Evolutionary conservation across 2,329 filamentous ascomycete genomes (phyloP).

Genomic region (Spiromastix sp.): DNA sequence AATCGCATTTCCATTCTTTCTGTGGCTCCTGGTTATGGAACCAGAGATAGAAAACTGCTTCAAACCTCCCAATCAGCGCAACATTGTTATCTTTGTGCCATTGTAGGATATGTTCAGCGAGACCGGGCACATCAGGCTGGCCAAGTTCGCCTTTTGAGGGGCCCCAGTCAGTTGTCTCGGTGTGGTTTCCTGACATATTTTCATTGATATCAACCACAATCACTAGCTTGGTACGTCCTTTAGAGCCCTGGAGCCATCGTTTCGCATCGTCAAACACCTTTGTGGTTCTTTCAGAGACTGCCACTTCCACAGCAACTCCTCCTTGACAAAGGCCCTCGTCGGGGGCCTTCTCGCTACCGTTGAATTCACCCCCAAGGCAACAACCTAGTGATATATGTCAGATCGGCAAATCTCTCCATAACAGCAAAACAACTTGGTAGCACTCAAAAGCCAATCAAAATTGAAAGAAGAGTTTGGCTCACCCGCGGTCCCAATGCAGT

Average conservation of each 20-base stretch:
- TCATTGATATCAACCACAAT: neutral
- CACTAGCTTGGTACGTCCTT: neutral
- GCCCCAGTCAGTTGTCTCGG: neutral
- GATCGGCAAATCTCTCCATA: no score
- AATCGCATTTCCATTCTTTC: neutral
- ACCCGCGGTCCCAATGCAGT: neutral
- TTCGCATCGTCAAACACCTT: constrained; percentile 1
- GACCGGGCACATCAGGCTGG: neutral
- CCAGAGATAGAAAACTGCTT: neutral
- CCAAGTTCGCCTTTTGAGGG: neutral
- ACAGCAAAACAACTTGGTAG: no score
- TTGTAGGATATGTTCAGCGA: constrained; percentile 1
- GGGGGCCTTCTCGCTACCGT: neutral
- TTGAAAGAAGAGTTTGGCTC: neutral
- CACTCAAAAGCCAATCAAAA: neutral
- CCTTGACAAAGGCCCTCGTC: neutral
- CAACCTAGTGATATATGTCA: neutral
- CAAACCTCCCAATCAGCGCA: neutral
- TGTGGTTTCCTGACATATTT: neutral
- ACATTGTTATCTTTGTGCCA: neutral
- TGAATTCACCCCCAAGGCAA: neutral
- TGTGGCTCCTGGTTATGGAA: neutral
- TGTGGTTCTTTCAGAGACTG: neutral
- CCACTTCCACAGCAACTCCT: neutral
- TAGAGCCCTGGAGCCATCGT: neutral